Base-by-base conservation (phyloP, 257 asterid genomes). In the Asclepias syriaca region DNA sequence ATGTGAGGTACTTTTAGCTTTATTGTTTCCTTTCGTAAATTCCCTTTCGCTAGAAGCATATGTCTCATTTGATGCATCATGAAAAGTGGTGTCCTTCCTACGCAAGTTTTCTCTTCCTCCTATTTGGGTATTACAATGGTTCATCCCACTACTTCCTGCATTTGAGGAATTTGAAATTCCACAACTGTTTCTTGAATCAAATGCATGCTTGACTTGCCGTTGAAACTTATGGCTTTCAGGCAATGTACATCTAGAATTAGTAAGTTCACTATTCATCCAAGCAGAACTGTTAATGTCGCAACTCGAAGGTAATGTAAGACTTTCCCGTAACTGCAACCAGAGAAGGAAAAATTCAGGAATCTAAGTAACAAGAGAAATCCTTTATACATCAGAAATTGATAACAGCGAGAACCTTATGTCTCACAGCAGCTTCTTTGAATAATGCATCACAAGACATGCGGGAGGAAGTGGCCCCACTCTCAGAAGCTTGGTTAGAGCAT, bases 241-340 rank as follows among this genome's bases (percentile, higher is more conserved):
- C 78, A 75, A 61, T 57, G 77, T 59, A 74, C 74, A 76, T 67
- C 58, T 78, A 54, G 68, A 37, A 76, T 72, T 69, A 68, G 71
- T 24, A 69, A 73, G 74, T 65, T 74, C 84, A 49, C 70, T 66
- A n/a, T 40, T 70, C 67, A 78, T 49, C 59, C 73, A 84, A 75
- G 14, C 71, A 24, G 71, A 75, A 32, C 71, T 54, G 78, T 73
- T 37, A 46, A 65, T 79, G 66, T 74, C 81, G 55, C 59, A 71
- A 57, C 81, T 86, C 34, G 72, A 27, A 63, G 68, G 79, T n/a
- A 56, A 51, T 72, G 78, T 21, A 46, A 61, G 79, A 68, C 72
- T 75, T 56, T 72, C 78, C 60, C 76, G 79, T 77, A 74, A 75
- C 96, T 89, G 95, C 73, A 83, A 66, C 76, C 74, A 84, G 29